These are phyloP conservation scores for Musa acuminata DNA, from an alignment of 176 grass and related monocot species.

Conservation along the genomic window DNA sequence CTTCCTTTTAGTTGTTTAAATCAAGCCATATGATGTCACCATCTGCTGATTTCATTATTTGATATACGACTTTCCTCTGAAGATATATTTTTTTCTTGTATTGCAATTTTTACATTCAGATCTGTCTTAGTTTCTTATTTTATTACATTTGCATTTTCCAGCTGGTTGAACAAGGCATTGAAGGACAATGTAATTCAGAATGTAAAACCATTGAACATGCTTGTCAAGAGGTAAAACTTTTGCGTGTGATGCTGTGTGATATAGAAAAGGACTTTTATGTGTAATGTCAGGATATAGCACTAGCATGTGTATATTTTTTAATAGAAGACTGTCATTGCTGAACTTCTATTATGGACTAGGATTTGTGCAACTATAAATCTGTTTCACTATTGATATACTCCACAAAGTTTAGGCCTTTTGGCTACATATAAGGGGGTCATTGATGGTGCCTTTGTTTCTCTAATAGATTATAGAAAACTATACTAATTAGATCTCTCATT, in stretches of 20 bases:
- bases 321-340: neutral
- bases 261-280: too few relatives aligned
- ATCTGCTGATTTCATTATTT: neutral
- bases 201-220: slow-evolving; percentile 92
- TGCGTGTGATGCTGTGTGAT: neutral
- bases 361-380: neutral
- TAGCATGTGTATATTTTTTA: neutral
- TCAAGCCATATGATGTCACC: neutral
- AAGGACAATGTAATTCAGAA: slow-evolving; percentile 87
- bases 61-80: neutral
- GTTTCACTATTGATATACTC: too few relatives aligned
- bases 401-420: neutral
- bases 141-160: slow-evolving; percentile 17
- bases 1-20: neutral
- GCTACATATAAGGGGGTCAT: neutral
- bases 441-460: neutral
- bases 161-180: slow-evolving; percentile 86
- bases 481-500: too few relatives aligned
- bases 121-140: neutral
- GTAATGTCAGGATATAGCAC: neutral
- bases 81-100: neutral
- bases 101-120: neutral
- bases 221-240: slow-evolving; percentile 71
- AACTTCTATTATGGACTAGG: neutral
- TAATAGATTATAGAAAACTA: too few relatives aligned